Evolutionary conservation across 306 rosid genomes (phyloP).

Genomic region (Leucaena leucocephala): DNA sequence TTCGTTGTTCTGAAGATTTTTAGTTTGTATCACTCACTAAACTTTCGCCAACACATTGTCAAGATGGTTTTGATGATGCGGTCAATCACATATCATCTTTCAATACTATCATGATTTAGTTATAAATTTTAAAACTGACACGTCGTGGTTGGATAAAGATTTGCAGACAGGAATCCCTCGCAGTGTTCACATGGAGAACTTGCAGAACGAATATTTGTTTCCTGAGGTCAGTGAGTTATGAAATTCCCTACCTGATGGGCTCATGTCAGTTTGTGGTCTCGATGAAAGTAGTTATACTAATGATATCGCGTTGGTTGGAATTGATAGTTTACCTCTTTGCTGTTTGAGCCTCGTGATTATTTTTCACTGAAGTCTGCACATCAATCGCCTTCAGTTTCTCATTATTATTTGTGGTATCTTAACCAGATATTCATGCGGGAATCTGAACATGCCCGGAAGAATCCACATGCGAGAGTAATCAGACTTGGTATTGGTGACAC

Average conservation of each 20-base stretch:
- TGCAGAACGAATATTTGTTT: slow-evolving; percentile 59
- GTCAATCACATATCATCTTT: neutral
- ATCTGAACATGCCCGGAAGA: slow-evolving; percentile 40
- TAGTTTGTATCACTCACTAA: neutral
- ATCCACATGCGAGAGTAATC: slow-evolving; percentile 53
- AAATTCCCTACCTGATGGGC: neutral
- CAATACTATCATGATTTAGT: neutral
- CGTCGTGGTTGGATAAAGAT: slow-evolving; percentile 33
- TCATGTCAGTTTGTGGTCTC: neutral
- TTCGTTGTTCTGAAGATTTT: neutral
- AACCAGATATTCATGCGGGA: slow-evolving; percentile 55
- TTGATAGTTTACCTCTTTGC: too few species aligned
- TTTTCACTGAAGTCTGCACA: neutral
- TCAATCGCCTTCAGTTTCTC: neutral
- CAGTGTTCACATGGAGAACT: slow-evolving; percentile 63
- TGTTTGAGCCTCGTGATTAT: neutral
- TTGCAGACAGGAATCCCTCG: slow-evolving; percentile 52
- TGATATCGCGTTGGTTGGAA: neutral
- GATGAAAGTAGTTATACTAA: neutral
- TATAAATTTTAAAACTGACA: slow-evolving; percentile 5
- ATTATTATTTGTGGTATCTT: neutral
- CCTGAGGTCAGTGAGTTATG: slow-evolving; percentile 57
- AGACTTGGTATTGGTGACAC: slow-evolving; percentile 76
- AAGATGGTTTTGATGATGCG: neutral
- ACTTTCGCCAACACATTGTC: neutral